These are phyloP conservation scores for Penicillium desertorum DNA, from an alignment of 495 filamentous ascomycete genomes.

Conservation along the genomic window DNA sequence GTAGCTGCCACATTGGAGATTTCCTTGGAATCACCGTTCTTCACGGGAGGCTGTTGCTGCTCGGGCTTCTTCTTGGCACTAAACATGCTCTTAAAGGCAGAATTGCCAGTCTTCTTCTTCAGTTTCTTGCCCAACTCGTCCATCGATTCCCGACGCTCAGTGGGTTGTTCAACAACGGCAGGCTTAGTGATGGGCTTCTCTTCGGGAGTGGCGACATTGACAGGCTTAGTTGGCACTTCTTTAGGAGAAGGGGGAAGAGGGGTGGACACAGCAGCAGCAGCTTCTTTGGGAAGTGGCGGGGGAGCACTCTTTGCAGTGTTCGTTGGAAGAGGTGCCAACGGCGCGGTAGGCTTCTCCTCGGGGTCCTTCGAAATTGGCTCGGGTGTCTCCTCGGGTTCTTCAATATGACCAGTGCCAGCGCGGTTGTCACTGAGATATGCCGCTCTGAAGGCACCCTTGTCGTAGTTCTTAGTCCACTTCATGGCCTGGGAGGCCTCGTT, in stretches of 20 bases:
- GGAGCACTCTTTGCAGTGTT: conserved; percentile 20
- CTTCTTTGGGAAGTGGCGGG: conserved; percentile 26
- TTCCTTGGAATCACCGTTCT: conserved; percentile 36
- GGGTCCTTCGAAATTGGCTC: conserved; percentile 10
- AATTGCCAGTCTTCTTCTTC: conserved; percentile 49
- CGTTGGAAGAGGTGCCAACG: conserved; percentile 16
- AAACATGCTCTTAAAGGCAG: conserved; percentile 52
- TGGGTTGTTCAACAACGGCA: conserved; percentile 23
- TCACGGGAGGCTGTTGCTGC: conserved; percentile 38
- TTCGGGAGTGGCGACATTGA: conserved; percentile 15
- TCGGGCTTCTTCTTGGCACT: conserved; percentile 46
- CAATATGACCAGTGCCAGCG: conserved; percentile 60
- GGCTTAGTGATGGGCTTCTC: conserved; percentile 22
- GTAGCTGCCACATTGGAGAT: conserved; percentile 49
- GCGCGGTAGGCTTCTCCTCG: conserved; percentile 18
- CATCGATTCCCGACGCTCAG: conserved; percentile 29
- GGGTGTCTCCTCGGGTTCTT: conserved; percentile 23
- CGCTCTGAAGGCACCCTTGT: conserved; percentile 77
- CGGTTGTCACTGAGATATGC: conserved; percentile 74
- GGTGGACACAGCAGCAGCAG: conserved; percentile 20
- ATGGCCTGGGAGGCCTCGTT: conserved; percentile 88
- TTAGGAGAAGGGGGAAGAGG: conserved; percentile 38
- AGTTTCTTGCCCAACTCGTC: conserved; percentile 40
- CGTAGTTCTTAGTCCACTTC: conserved; percentile 79
- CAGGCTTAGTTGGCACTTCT: conserved; percentile 16